A percentile compares a stretch with the other conserved stretches of the same genome.
Conservation (phyloP, 202 grass and related monocot species). For the Hordeum pubiflorum region DNA sequence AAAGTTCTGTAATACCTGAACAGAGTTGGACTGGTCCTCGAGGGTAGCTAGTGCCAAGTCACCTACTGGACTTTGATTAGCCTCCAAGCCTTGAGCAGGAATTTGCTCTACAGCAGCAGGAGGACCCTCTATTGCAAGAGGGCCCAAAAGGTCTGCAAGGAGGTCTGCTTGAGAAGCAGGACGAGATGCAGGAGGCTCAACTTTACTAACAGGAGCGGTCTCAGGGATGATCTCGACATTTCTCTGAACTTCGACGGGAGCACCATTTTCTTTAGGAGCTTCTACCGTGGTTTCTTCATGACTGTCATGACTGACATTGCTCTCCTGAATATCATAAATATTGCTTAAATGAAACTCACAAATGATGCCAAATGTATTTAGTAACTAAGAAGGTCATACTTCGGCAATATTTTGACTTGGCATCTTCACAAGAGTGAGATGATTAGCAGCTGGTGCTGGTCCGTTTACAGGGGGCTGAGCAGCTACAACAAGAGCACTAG, state of each 20-base stretch:
- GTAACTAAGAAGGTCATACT: conserved; percentile 20
- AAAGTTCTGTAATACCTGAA: conserved; percentile 63
- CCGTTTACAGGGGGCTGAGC: conserved; percentile 67
- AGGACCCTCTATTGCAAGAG: conserved; percentile 90
- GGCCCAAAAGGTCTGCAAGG: conserved; percentile 93
- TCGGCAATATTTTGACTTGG: conserved; percentile 71
- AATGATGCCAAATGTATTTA: conserved; percentile 8
- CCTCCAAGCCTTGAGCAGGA: conserved; percentile 45
- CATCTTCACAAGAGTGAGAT: conserved; percentile 84
- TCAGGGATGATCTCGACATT: conserved; percentile 28
- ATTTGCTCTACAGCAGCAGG: conserved; percentile 40
- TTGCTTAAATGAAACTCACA: not conserved
- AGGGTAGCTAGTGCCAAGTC: conserved; percentile 82
- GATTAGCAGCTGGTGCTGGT: conserved; percentile 50
- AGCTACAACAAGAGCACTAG: conserved; percentile 79
- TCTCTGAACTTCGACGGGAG: conserved; percentile 43
- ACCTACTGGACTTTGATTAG: conserved; percentile 53
- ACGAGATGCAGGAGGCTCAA: conserved; percentile 41
- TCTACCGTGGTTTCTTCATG: conserved; percentile 37
- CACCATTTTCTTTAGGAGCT: conserved; percentile 62
- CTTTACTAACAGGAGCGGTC: conserved; percentile 40
- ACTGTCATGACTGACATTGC: conserved; percentile 26
- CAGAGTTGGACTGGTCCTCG: conserved; percentile 67
- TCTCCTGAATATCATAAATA: conserved; percentile 56
- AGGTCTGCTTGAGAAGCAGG: conserved; percentile 59